Evolutionary conservation across 352 stramenopile genomes (phyloP).

Genomic region (Phytophthora hibernalis): DNA sequence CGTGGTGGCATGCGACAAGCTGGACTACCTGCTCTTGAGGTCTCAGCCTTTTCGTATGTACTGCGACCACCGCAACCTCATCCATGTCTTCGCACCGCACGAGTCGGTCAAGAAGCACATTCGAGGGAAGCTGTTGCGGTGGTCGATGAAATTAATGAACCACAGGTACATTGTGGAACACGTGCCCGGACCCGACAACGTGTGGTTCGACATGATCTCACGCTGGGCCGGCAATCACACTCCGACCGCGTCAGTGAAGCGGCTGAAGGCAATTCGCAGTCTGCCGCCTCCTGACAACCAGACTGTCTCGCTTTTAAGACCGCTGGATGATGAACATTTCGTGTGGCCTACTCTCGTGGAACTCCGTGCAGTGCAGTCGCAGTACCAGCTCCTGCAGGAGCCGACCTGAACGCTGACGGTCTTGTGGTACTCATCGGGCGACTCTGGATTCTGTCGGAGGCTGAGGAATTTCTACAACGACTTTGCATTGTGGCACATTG

Average conservation of each 20-base stretch:
- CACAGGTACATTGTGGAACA: conserved; percentile 13
- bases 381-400: neutral
- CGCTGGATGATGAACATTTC: conserved; percentile 4
- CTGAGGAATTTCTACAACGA: conserved; percentile 3
- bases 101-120: conserved; percentile 9
- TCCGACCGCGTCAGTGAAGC: neutral
- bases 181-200: conserved; percentile 2
- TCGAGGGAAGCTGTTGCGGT: no score
- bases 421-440: neutral
- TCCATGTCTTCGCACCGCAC: conserved; percentile 6
- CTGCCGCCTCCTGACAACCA: no score
- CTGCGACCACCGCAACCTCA: conserved; percentile 15
- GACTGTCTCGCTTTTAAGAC: neutral
- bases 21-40: conserved; percentile 15
- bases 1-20: conserved; percentile 1
- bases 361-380: neutral
- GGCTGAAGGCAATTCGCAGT: neutral
- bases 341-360: neutral
- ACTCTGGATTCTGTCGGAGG: neutral
- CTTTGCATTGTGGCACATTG: conserved; percentile 15
- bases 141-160: conserved; percentile 8
- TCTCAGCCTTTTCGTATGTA: conserved; percentile 1
- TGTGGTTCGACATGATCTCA: conserved; percentile 14
- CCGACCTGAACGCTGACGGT: neutral
- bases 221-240: neutral